A percentile compares a stretch with the other conserved stretches of the same genome.
These are phyloP conservation scores for Candida cerambycidarum DNA, from an alignment of 805 yeast genomes.

Conservation along the genomic window DNA sequence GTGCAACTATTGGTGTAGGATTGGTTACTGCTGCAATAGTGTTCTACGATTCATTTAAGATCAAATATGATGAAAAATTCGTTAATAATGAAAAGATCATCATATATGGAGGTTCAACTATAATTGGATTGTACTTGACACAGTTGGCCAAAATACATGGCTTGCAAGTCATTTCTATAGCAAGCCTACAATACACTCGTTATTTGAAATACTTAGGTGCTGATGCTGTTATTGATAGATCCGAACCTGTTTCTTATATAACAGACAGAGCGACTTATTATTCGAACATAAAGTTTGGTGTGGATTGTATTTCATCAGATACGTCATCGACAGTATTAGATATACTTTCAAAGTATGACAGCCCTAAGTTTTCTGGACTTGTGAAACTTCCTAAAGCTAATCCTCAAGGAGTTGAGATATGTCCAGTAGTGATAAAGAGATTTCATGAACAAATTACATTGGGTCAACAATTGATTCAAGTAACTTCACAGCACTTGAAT, in stretches of 20 bases:
- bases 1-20: conserved; percentile 49
- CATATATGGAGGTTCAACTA: conserved; percentile 51
- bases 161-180: conserved; percentile 33
- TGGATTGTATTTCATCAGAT: conserved; percentile 45
- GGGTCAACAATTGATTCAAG: conserved; percentile 34
- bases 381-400: conserved; percentile 33
- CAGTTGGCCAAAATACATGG: conserved; percentile 43
- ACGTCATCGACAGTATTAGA: conserved; percentile 33
- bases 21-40: conserved; percentile 42
- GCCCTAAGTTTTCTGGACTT: conserved; percentile 35
- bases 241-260: conserved; percentile 10
- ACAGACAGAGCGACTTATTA: conserved; percentile 20
- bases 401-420: conserved; percentile 23
- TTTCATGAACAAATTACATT: conserved; percentile 44
- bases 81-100: conserved; percentile 20
- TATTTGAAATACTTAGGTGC: conserved; percentile 25
- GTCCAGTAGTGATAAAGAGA: conserved; percentile 37
- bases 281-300: conserved; percentile 29
- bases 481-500: conserved; percentile 31
- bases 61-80: conserved; percentile 8
- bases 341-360: conserved; percentile 21
- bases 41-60: conserved; percentile 21
- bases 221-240: conserved; percentile 38
- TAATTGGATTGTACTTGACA: conserved; percentile 44
- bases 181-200: conserved; percentile 20